A percentile compares a stretch with the other conserved stretches of the same genome.
Evolutionary conservation across 2,329 filamentous ascomycete genomes (phyloP).

Genomic region (Helminthosporium solani): DNA sequence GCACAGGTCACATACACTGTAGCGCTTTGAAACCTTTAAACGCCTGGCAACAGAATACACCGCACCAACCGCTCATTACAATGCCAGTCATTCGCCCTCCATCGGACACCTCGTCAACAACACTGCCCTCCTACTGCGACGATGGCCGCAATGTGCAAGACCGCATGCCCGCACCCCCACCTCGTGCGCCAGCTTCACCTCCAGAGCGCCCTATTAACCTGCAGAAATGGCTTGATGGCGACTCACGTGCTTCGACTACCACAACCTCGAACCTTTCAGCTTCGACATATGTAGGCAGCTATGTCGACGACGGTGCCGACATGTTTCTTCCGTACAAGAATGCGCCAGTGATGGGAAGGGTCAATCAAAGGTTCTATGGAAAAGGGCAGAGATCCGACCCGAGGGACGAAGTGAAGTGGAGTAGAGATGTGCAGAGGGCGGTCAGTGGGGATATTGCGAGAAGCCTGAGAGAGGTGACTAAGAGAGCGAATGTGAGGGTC

Average conservation of each 20-base stretch:
- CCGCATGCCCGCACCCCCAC: slow-evolving; percentile 12
- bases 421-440: slow-evolving; percentile 20
- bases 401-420: slow-evolving; percentile 14
- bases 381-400: slow-evolving; percentile 8
- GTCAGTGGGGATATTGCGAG: slow-evolving; percentile 24
- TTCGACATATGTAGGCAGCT: slow-evolving; percentile 28
- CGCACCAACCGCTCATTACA: background rate
- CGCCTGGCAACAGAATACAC: no score
- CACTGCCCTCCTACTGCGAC: slow-evolving; percentile 25
- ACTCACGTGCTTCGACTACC: background rate
- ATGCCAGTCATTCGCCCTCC: background rate
- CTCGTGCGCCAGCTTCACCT: no score
- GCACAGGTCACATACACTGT: no score
- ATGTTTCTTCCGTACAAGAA: slow-evolving; percentile 5
- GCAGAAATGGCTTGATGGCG: slow-evolving; percentile 13
- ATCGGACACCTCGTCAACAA: slow-evolving; percentile 17
- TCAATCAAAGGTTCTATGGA: slow-evolving; percentile 19
- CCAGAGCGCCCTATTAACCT: slow-evolving; percentile 7
- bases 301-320: slow-evolving; percentile 33
- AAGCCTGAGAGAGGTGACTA: slow-evolving; percentile 14
- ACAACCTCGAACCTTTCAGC: slow-evolving; percentile 1
- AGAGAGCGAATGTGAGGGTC: slow-evolving; percentile 11
- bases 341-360: slow-evolving; percentile 16
- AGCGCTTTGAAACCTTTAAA: no score
- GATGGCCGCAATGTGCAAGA: slow-evolving; percentile 20